phyloP scores from a whole-genome alignment of 768 basidiomycete genomes.

The Dioszegia hungarica region DNA sequence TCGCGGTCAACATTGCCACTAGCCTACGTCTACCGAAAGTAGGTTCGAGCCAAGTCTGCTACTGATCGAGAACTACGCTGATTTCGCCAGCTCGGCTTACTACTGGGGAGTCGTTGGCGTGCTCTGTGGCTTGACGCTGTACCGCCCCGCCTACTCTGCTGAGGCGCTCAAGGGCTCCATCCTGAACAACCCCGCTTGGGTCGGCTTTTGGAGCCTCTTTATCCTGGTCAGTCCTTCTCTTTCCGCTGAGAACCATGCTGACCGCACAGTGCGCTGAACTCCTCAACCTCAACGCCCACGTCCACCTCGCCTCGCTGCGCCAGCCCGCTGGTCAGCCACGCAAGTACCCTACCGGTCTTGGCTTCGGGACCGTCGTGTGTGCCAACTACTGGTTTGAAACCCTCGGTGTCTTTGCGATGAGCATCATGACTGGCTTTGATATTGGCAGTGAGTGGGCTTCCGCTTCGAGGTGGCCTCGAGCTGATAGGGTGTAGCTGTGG shows the following conservation, averaged over 20 bases:
- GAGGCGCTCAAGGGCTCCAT: constrained; percentile 62
- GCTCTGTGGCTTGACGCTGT: constrained; percentile 71
- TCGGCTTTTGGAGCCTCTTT: constrained; percentile 62
- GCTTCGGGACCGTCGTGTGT: constrained; percentile 77
- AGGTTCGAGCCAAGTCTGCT: constrained; percentile 28
- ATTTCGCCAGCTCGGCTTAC: constrained; percentile 68
- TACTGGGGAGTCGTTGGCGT: constrained; percentile 81
- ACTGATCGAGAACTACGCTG: constrained; percentile 7
- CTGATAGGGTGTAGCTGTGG: constrained; percentile 40
- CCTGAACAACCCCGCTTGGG: constrained; percentile 63
- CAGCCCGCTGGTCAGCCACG: constrained; percentile 68
- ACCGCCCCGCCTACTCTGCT: constrained; percentile 71
- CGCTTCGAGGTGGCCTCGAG: neutral
- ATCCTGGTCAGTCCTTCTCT: constrained; percentile 62
- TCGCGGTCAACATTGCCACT: constrained; percentile 92
- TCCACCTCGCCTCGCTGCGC: constrained; percentile 76
- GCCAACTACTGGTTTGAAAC: constrained; percentile 95
- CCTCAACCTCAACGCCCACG: constrained; percentile 77
- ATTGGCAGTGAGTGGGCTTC: constrained; percentile 27
- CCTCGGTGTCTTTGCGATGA: constrained; percentile 67
- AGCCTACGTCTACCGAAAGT: constrained; percentile 86
- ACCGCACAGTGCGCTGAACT: constrained; percentile 54
- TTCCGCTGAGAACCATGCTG: neutral
- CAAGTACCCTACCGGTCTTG: constrained; percentile 86
- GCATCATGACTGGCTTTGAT: constrained; percentile 68